Base-by-base conservation (phyloP, 768 basidiomycete species). In the Mycena metata region DNA sequence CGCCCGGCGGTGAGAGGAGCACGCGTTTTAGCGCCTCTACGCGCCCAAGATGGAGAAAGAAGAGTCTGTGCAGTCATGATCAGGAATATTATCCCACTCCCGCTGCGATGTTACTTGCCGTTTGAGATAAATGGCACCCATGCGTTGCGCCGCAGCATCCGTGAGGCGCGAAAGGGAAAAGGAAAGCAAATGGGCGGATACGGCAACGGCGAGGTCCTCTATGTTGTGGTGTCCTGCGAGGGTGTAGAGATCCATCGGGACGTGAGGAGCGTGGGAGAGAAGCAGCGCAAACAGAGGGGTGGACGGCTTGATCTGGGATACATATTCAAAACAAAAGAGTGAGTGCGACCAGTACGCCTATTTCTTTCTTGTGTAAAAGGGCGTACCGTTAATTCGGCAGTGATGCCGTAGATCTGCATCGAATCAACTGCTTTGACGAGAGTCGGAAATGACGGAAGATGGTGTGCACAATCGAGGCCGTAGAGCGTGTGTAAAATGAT, bases 21-120 rank as follows among this genome's bases (percentile, higher is more conserved):
- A 94, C 85, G 36, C 92, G 88, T 76, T 95, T 95, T 39, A 95
- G 84, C 9, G 93, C 93, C 67, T 95, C 94, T 4, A 88, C 83
- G 30, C 94, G 90, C 6, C 94, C 93, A 73, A 93, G 89, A 73
- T 95, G 94, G 21, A 95, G 81, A 76, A 92, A 94, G 77, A 95
- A 93, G 21, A 95, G 83, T 30, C 68, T 68, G 45, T 1, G 0
- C 13, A 11, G 11, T 17, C 5, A 30, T 21, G 11, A 54, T 30
- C 30, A 30, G 30, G 30, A 30, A 30, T 30, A 30, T 30, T 30
- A 30, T 30, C 30, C 30, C 30, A 30, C 30, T 3, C 30, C 6
- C 3, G 6, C 30, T 30, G 30, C 30, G 3, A 30, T 3, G 13
- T 19, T 33, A 21, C 63, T 47, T 21, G 24, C 67, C 91, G 88